phyloP scores from a whole-genome alignment of 169 alveolate species.

The Plasmodium vivax region DNA sequence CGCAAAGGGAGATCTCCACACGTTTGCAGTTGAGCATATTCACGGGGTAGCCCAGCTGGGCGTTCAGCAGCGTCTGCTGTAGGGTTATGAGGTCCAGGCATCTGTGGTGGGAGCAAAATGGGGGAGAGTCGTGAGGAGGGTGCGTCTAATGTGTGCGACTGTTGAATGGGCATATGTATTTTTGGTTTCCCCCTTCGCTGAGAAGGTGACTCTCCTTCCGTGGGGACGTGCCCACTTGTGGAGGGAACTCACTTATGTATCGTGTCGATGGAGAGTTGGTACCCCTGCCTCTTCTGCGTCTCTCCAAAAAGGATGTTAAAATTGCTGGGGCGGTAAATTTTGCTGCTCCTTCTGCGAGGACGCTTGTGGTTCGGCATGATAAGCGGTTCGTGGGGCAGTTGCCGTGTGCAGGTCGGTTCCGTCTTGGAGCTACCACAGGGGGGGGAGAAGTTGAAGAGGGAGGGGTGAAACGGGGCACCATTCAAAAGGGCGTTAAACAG shows the following conservation, averaged over 20 bases:
- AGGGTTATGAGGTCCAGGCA: constrained; percentile 25
- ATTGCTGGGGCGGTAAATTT: constrained; percentile 16
- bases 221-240: background rate
- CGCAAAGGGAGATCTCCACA: constrained; percentile 24
- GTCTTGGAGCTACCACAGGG: background rate
- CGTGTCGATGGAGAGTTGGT: constrained; percentile 2
- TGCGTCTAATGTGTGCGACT: background rate
- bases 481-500: background rate
- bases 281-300: background rate
- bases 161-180: background rate
- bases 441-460: background rate
- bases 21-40: constrained; percentile 49
- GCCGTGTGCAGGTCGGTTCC: background rate
- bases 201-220: no score
- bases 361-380: background rate
- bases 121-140: background rate
- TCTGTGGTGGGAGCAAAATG: background rate
- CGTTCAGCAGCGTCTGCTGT: constrained; percentile 17
- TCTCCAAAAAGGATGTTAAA: constrained; percentile 55
- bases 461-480: background rate
- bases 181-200: no score
- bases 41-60: background rate
- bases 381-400: constrained; percentile 15
- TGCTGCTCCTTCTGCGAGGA: constrained; percentile 2
- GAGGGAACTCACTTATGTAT: constrained; percentile 17